phyloP scores from a whole-genome alignment of 805 yeast species.

The Yarrowia porcina region DNA sequence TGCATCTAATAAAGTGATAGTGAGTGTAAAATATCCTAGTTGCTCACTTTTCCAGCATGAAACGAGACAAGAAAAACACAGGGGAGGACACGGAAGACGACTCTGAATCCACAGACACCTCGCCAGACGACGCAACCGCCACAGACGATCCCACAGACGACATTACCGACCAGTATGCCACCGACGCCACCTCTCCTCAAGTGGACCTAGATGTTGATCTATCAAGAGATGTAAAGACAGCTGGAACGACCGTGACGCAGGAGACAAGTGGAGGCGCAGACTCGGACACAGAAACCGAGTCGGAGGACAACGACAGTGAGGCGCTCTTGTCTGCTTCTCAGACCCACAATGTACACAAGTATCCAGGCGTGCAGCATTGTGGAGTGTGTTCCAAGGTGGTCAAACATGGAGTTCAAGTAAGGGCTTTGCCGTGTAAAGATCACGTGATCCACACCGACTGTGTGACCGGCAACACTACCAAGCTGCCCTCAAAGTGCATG shows the following conservation, averaged over 20 bases:
- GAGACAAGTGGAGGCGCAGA: background rate
- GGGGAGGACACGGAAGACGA: background rate
- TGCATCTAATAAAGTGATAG: background rate
- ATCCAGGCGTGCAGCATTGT: background rate
- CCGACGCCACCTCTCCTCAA: conserved; percentile 21
- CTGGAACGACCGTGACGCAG: background rate
- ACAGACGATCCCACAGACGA: background rate
- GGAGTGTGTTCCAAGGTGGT: background rate
- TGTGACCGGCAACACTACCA: background rate
- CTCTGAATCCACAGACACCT: background rate
- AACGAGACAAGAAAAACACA: background rate
- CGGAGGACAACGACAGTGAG: background rate
- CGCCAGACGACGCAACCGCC: conserved; percentile 11
- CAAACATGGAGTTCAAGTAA: background rate
- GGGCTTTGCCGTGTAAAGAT: background rate
- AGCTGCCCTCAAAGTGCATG: background rate
- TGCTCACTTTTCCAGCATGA: background rate
- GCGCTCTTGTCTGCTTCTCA: background rate
- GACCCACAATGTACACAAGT: conserved; percentile 15
- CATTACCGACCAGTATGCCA: background rate
- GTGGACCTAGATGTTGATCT: background rate
- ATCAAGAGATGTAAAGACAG: background rate
- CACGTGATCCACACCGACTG: background rate
- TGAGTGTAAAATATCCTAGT: background rate
- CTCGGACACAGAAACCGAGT: background rate